These are phyloP conservation scores for Penicillium malachiteum DNA, from an alignment of 495 filamentous ascomycete genomes.

Conservation along the genomic window DNA sequence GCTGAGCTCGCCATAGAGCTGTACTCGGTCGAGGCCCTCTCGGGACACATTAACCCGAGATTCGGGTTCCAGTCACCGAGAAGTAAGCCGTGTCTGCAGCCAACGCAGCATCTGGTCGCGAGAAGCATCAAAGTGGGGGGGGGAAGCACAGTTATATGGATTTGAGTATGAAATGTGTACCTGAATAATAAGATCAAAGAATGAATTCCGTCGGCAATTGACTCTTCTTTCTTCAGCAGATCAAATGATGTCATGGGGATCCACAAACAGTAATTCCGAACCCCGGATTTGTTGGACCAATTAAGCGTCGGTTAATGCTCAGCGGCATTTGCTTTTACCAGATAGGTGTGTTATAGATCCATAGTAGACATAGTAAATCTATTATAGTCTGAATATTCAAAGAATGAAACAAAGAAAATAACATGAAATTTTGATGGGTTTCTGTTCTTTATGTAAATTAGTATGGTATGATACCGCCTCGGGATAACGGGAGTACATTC, in stretches of 20 bases:
- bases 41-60: constrained; percentile 20
- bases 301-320: constrained; percentile 7
- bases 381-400: too few species aligned
- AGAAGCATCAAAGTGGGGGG: not conserved
- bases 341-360: not conserved
- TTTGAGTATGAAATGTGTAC: not conserved
- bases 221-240: not conserved
- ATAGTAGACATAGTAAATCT: not conserved
- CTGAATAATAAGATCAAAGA: not conserved
- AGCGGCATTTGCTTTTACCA: constrained; percentile 20
- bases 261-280: constrained; percentile 8
- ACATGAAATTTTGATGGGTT: too few species aligned
- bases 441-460: not conserved
- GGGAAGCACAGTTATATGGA: not conserved
- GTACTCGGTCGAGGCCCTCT: not conserved
- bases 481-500: not conserved
- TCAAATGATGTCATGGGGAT: constrained; percentile 20
- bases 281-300: constrained; percentile 24
- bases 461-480: not conserved
- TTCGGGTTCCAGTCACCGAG: not conserved
- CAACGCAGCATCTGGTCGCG: not conserved
- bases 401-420: too few species aligned
- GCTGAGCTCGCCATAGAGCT: not conserved
- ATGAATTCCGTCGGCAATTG: constrained; percentile 27
- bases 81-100: not conserved